These are phyloP conservation scores for Trifolium fragiferum DNA, from an alignment of 306 rosid species.

Conservation along the genomic window DNA sequence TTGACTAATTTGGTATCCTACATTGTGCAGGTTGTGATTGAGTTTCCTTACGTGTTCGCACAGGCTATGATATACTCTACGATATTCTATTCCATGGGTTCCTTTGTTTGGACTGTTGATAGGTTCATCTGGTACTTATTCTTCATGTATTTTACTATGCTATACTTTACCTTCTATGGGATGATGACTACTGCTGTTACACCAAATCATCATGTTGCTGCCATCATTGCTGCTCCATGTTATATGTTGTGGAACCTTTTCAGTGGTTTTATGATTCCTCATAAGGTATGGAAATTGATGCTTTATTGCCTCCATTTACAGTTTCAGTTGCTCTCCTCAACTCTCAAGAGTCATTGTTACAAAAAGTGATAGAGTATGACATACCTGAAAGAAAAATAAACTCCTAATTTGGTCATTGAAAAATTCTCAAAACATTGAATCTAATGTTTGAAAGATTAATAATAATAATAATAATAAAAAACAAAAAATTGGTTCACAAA, in stretches of 20 bases:
- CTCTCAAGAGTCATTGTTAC: constrained; percentile 4
- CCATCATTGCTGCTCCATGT: constrained; percentile 94
- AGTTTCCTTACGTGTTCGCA: constrained; percentile 92
- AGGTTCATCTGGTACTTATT: constrained; percentile 90
- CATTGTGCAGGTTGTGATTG: constrained; percentile 77
- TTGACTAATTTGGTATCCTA: constrained; percentile 36
- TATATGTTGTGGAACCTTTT: constrained; percentile 99
- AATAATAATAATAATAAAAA: too few relatives aligned
- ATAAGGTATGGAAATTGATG: constrained; percentile 63
- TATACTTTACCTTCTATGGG: constrained; percentile 96
- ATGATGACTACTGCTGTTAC: constrained; percentile 99
- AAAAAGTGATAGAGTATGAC: constrained; percentile 1
- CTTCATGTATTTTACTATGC: constrained; percentile 94
- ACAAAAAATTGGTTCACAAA: too few relatives aligned
- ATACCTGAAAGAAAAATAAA: too few relatives aligned
- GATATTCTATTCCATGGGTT: constrained; percentile 85
- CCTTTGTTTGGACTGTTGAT: constrained; percentile 76
- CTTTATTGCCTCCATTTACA: constrained; percentile 28
- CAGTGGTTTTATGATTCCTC: constrained; percentile 99
- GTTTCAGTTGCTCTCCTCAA: constrained; percentile 13
- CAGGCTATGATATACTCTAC: constrained; percentile 82
- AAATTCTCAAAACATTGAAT: too few relatives aligned
- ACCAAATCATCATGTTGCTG: constrained; percentile 94
- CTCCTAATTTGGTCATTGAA: too few relatives aligned
- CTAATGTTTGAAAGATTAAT: too few relatives aligned